A percentile compares a stretch with the other conserved stretches of the same genome.
Evolutionary conservation across 805 yeast genomes (phyloP).

Genomic region (Scheffersomyces coipomensis): DNA sequence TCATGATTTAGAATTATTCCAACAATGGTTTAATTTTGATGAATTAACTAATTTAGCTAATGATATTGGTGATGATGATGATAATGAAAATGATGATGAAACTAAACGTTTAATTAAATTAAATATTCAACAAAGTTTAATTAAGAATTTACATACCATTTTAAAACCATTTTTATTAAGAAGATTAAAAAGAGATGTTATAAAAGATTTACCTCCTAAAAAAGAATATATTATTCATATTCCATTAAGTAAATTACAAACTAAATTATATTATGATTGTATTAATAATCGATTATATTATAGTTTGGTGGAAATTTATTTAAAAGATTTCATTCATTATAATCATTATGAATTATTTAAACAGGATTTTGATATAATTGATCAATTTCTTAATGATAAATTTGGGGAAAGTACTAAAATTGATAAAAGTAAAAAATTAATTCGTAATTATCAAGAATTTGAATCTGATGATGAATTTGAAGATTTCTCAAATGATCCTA

Average conservation of each 20-base stretch:
- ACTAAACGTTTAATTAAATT: conserved; percentile 54
- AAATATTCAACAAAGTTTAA: conserved; percentile 51
- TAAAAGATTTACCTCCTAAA: conserved; percentile 76
- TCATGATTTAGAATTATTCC: conserved; percentile 84
- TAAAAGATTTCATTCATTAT: conserved; percentile 50
- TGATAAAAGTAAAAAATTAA: background rate
- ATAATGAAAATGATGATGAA: conserved; percentile 39
- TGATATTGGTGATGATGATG: conserved; percentile 14
- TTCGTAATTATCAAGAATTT: conserved; percentile 14
- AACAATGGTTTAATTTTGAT: conserved; percentile 90
- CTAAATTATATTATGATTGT: conserved; percentile 56
- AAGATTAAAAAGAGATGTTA: conserved; percentile 73
- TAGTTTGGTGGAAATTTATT: conserved; percentile 44
- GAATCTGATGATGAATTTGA: conserved; percentile 32
- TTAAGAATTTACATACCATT: conserved; percentile 80
- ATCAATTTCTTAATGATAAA: conserved; percentile 41
- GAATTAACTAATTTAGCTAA: conserved; percentile 42
- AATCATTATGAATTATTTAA: conserved; percentile 28
- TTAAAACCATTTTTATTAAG: conserved; percentile 84
- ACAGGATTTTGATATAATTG: conserved; percentile 26
- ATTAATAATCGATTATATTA: conserved; percentile 44
- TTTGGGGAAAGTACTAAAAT: conserved; percentile 16
- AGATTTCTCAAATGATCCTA: background rate
- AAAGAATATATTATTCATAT: conserved; percentile 84
- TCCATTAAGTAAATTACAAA: conserved; percentile 63